Conservation (phyloP, 192 early-diverging fungal species). For the Polychytrium aggregatum region DNA sequence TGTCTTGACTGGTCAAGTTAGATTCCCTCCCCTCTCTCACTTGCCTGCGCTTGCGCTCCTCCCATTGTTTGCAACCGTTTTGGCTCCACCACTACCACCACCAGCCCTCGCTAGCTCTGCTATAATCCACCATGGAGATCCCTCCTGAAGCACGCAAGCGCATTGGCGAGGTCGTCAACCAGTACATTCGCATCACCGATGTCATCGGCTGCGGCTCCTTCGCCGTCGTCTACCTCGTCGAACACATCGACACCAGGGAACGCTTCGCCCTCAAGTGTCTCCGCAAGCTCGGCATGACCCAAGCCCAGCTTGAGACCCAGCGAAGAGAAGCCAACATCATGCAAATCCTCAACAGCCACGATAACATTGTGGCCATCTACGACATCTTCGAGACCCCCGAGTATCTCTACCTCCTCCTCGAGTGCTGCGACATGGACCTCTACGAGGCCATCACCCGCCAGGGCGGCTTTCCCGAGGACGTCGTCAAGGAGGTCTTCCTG, state of each 20-base stretch:
- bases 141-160: no score
- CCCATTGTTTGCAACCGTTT: no score
- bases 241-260: not conserved
- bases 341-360: conserved; percentile 10
- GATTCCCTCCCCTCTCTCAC: no score
- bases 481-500: conserved; percentile 40
- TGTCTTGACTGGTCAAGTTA: no score
- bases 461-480: conserved; percentile 11
- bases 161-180: no score
- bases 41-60: no score
- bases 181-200: conserved; percentile 11
- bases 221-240: conserved; percentile 31
- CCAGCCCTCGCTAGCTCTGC: no score
- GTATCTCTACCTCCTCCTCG: conserved; percentile 24
- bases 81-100: no score
- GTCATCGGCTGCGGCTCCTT: conserved; percentile 37
- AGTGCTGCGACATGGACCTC: conserved; percentile 26
- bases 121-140: no score
- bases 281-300: conserved; percentile 29
- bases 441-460: conserved; percentile 33
- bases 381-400: conserved; percentile 25
- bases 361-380: conserved; percentile 24
- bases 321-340: conserved; percentile 22
- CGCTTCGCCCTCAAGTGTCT: conserved; percentile 35
- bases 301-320: conserved; percentile 24